Evolutionary conservation across 805 yeast genomes (phyloP).

Genomic region (Saturnispora diversa): DNA sequence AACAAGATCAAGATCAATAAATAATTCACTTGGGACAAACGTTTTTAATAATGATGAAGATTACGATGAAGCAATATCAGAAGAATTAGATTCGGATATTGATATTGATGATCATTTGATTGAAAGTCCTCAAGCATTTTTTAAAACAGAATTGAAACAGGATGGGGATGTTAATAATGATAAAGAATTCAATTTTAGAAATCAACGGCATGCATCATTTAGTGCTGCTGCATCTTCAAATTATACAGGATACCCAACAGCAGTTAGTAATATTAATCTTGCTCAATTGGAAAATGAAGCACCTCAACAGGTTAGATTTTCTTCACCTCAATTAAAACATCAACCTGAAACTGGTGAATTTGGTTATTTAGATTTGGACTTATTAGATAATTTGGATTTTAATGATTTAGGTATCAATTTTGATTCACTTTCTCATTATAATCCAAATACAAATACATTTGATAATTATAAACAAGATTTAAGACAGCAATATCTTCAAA

Average conservation of each 20-base stretch:
- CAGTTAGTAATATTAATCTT: slow-evolving; percentile 8
- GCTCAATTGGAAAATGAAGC: slow-evolving; percentile 29
- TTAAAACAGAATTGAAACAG: slow-evolving; percentile 1
- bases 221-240: slow-evolving; percentile 56
- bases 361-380: slow-evolving; percentile 29
- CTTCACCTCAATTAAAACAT: slow-evolving; percentile 59
- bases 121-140: slow-evolving; percentile 15
- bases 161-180: not conserved
- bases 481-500: too few species aligned
- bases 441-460: slow-evolving; percentile 4
- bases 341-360: slow-evolving; percentile 25
- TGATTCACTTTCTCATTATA: slow-evolving; percentile 9
- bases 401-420: slow-evolving; percentile 21
- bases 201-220: slow-evolving; percentile 48
- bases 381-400: slow-evolving; percentile 21
- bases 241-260: slow-evolving; percentile 38
- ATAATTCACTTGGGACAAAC: not conserved
- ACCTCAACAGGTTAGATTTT: slow-evolving; percentile 68
- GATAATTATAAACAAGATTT: slow-evolving; percentile 1
- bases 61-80: slow-evolving; percentile 4
- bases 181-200: slow-evolving; percentile 16
- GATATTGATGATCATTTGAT: slow-evolving; percentile 10
- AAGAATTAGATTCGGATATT: slow-evolving; percentile 15
- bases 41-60: not conserved
- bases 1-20: not conserved